A percentile compares a stretch with the other conserved stretches of the same genome.
Conservation (phyloP, 2,329 filamentous ascomycete genomes). For the Blastomyces parvus region DNA sequence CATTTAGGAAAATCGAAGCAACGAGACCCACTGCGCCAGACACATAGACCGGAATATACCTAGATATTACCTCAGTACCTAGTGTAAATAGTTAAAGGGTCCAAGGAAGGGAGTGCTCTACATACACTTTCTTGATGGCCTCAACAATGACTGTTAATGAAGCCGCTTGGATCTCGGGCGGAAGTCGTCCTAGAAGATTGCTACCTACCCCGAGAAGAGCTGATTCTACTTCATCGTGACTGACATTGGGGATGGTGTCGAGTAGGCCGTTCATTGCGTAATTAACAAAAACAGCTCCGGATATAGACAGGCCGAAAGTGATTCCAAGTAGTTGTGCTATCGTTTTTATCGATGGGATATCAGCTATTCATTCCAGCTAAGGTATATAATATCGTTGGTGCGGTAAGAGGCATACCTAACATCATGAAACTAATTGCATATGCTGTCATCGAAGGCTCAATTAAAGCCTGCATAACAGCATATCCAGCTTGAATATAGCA, state of each 20-base stretch:
- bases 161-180: neutral
- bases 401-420: neutral
- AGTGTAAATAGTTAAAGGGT: neutral
- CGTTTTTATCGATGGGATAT: neutral
- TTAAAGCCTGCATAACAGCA: slow-evolving; percentile 31
- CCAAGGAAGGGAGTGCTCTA: neutral
- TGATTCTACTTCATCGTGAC: neutral
- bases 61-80: neutral
- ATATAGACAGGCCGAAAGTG: neutral
- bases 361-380: neutral
- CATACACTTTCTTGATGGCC: slow-evolving; percentile 4
- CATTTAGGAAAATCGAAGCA: neutral
- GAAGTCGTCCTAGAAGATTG: neutral
- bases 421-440: slow-evolving; percentile 33
- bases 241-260: slow-evolving; percentile 1
- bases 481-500: slow-evolving; percentile 29
- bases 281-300: neutral
- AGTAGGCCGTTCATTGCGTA: neutral
- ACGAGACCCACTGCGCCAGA: neutral
- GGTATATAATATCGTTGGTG: neutral
- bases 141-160: neutral
- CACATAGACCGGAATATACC: slow-evolving; percentile 2
- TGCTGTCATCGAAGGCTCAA: slow-evolving; percentile 23
- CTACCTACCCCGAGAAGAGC: neutral
- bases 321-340: slow-evolving; percentile 2